Percentiles rank a stretch among this genome's conserved stretches.
Evolutionary conservation across 306 rosid genomes (phyloP).

Genomic region (Vigna radiata): DNA sequence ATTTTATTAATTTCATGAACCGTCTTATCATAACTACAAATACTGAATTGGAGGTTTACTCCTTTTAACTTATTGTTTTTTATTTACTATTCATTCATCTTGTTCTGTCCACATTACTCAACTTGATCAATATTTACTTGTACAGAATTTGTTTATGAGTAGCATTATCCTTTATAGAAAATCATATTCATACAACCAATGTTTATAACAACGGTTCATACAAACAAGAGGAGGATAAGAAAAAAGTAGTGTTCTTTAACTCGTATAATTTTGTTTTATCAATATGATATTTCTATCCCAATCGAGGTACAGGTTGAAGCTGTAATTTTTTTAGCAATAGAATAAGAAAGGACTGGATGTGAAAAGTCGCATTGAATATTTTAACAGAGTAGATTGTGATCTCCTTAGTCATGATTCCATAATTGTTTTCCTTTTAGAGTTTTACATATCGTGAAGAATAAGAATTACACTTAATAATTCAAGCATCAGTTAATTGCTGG

Average conservation of each 20-base stretch:
- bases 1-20: too few relatives aligned
- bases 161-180: not conserved
- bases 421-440: not conserved
- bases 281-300: not conserved
- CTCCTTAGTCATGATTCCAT: not conserved
- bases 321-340: not conserved
- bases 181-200: not conserved
- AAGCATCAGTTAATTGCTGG: constrained; percentile 12
- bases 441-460: not conserved
- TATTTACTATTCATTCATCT: not conserved
- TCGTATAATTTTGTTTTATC: not conserved
- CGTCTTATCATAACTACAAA: too few relatives aligned
- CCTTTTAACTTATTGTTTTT: not conserved
- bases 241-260: not conserved
- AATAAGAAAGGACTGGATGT: not conserved
- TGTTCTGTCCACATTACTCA: not conserved
- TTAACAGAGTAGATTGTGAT: not conserved
- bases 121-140: not conserved
- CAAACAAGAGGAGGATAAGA: too few relatives aligned
- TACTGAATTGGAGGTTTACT: too few relatives aligned
- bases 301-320: not conserved
- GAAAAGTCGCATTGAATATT: not conserved
- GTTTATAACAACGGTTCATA: not conserved
- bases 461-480: not conserved
- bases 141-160: not conserved